These are phyloP conservation scores for Fusarium buxicola DNA, from an alignment of 2,329 filamentous ascomycete species.

Conservation along the genomic window DNA sequence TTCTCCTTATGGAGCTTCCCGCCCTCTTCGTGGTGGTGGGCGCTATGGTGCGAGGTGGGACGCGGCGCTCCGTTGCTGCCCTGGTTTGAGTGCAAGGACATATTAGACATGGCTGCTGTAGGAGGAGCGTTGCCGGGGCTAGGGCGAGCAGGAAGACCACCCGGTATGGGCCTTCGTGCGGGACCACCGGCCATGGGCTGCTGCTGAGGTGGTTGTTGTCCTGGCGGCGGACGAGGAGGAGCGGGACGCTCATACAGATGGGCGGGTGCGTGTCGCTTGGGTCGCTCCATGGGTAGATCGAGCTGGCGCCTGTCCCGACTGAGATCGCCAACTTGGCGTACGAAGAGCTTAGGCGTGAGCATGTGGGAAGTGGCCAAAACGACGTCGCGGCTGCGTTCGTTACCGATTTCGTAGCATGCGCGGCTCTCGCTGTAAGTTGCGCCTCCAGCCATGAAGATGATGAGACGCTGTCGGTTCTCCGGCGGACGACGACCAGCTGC, in stretches of 20 bases:
- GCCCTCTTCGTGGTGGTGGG: constrained; percentile 44
- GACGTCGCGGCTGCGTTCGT: constrained; percentile 80
- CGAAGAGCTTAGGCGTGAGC: constrained; percentile 84
- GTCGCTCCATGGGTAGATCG: constrained; percentile 83
- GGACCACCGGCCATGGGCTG: constrained; percentile 31
- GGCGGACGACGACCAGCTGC: constrained; percentile 76
- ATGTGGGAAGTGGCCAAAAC: constrained; percentile 93
- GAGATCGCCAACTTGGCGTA: constrained; percentile 85
- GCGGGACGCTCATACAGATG: constrained; percentile 84
- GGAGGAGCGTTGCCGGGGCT: constrained; percentile 53
- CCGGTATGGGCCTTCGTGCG: constrained; percentile 35
- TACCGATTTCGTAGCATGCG: constrained; percentile 87
- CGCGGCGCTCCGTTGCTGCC: constrained; percentile 34
- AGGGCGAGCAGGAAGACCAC: constrained; percentile 45
- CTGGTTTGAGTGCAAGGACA: constrained; percentile 58
- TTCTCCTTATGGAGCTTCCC: constrained; percentile 67
- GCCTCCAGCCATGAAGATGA: constrained; percentile 95
- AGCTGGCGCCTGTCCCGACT: constrained; percentile 79
- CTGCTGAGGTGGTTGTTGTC: constrained; percentile 37
- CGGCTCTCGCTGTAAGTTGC: constrained; percentile 93
- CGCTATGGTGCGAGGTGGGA: constrained; percentile 32
- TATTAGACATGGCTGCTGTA: constrained; percentile 65
- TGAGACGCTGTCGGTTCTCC: constrained; percentile 89
- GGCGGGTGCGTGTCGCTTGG: constrained; percentile 82
- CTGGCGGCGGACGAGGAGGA: constrained; percentile 58